Evolutionary conservation across 148 eudicot genomes (phyloP).

Genomic region (Drosera capensis): DNA sequence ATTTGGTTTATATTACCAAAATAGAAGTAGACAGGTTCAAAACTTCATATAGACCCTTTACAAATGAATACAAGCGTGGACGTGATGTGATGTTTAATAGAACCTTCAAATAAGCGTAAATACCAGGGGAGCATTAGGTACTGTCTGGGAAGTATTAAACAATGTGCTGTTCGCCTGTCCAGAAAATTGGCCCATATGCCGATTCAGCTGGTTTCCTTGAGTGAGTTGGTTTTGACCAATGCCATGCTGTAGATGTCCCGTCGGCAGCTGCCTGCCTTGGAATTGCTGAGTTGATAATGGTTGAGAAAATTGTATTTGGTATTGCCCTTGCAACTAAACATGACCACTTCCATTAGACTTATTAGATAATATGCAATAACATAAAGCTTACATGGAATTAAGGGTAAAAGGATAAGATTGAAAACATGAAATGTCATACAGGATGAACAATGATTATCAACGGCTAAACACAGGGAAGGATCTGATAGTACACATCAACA

Average conservation of each 20-base stretch:
- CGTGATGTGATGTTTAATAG: neutral
- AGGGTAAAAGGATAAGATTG: too few relatives aligned
- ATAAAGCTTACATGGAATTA: too few relatives aligned
- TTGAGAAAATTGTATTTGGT: slow-evolving; percentile 81
- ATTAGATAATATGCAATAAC: too few relatives aligned
- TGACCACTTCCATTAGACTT: slow-evolving; percentile 1
- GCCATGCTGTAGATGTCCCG: slow-evolving; percentile 65
- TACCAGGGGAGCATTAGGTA: slow-evolving; percentile 82
- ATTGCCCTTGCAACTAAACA: slow-evolving; percentile 60
- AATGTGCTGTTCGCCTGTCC: slow-evolving; percentile 85
- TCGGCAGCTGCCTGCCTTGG: slow-evolving; percentile 70
- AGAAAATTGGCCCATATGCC: slow-evolving; percentile 83
- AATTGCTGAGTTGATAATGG: slow-evolving; percentile 67
- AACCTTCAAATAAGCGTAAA: neutral
- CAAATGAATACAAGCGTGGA: neutral
- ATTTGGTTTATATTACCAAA: too few relatives aligned
- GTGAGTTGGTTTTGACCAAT: slow-evolving; percentile 72
- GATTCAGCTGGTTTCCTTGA: slow-evolving; percentile 94
- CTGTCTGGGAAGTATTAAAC: slow-evolving; percentile 77
- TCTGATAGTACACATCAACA: too few relatives aligned
- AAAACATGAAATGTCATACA: too few relatives aligned
- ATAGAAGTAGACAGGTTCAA: neutral
- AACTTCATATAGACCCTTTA: neutral
- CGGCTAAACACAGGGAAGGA: too few relatives aligned
- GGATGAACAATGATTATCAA: too few relatives aligned